Evolutionary conservation across 805 yeast species (phyloP), one percentile per base, ranked within the genome.

Genomic region (Starmerella scarabaei): DNA sequence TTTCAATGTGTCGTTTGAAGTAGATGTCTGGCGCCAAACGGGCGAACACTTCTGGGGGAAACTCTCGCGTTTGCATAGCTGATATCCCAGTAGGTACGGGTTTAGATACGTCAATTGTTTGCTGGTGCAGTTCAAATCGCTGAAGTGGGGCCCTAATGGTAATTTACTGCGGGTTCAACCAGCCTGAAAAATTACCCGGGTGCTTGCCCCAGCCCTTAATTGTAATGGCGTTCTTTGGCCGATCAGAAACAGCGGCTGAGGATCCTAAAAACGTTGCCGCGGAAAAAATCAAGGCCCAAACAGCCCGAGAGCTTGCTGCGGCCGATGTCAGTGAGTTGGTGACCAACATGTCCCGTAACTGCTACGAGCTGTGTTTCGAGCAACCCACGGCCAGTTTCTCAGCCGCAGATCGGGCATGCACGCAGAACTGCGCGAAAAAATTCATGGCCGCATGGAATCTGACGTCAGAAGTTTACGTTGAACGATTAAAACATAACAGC

Each of bases 361-460:
- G 96, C 60, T 86, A 80, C 59, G 79, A 78, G 36, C 73, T 75
- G 58, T 86, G 96, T 61, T 66, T 82, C 36, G 59, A 59, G 14
- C 67, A 66, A 32, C 94, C 94, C 15, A 73, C 74, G 30, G 53
- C 68, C 17, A 49, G 63, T 12, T 55, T 74, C 41, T 59, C 64
- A 36, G 49, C 65, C 2, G 67, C 63, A 5, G 84, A 85, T 53
- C 72, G 73, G 41, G 53, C 60, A 21, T 85, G 95, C 62, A 69
- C 82, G 35, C 72, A 69, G 43, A 79, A 77, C 58, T 86, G 97
- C 58, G 69, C 80, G 51, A 77, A 79, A 48, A 86, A 83, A 63
- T 86, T 82, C 61, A 78, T 85, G 88, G 73, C 80, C 59, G 75
- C 93, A 26, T 86, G 95, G 95, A 84, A 85, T 53, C 67, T 77